Evolutionary conservation across 2,329 filamentous ascomycete species (phyloP).

Genomic region (Volutella citrinella): DNA sequence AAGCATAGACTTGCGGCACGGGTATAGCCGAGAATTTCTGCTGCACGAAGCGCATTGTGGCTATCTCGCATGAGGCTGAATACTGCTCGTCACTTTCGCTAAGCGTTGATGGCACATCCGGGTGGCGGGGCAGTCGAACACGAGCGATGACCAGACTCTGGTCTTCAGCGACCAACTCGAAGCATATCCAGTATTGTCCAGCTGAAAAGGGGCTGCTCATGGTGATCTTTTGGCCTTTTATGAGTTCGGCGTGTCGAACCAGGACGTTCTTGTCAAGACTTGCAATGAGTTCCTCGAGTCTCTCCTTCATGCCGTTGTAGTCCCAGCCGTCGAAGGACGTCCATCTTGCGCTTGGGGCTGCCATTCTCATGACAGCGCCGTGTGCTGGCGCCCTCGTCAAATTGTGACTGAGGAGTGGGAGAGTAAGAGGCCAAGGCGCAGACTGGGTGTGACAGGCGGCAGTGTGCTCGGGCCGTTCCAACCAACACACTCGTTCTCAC

Average conservation of each 20-base stretch:
- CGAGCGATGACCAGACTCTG: slow-evolving; percentile 20
- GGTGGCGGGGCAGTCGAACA: slow-evolving; percentile 21
- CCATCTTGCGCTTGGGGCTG: slow-evolving; percentile 13
- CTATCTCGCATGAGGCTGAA: slow-evolving; percentile 16
- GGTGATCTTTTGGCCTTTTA: slow-evolving; percentile 20
- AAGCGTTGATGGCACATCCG: slow-evolving; percentile 7
- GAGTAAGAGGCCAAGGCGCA: too few species aligned
- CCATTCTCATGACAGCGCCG: too few species aligned
- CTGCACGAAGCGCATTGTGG: slow-evolving; percentile 16
- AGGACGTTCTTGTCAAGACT: slow-evolving; percentile 16
- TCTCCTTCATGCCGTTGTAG: slow-evolving; percentile 21
- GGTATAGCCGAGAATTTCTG: slow-evolving; percentile 6
- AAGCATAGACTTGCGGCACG: slow-evolving; percentile 18
- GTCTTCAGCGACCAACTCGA: slow-evolving; percentile 22
- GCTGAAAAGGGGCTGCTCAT: slow-evolving; percentile 28
- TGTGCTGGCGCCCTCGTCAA: too few species aligned
- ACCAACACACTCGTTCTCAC: too few species aligned
- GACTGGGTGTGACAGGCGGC: too few species aligned
- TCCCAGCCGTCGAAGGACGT: slow-evolving; percentile 18
- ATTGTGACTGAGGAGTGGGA: too few species aligned
- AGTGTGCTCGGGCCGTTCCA: too few species aligned
- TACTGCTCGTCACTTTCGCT: slow-evolving; percentile 12
- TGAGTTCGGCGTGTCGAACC: slow-evolving; percentile 17
- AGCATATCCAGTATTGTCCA: slow-evolving; percentile 26
- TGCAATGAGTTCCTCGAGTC: slow-evolving; percentile 9